These are phyloP conservation scores for Spathaspora gorwiae DNA, from an alignment of 805 yeast species.

Conservation along the genomic window DNA sequence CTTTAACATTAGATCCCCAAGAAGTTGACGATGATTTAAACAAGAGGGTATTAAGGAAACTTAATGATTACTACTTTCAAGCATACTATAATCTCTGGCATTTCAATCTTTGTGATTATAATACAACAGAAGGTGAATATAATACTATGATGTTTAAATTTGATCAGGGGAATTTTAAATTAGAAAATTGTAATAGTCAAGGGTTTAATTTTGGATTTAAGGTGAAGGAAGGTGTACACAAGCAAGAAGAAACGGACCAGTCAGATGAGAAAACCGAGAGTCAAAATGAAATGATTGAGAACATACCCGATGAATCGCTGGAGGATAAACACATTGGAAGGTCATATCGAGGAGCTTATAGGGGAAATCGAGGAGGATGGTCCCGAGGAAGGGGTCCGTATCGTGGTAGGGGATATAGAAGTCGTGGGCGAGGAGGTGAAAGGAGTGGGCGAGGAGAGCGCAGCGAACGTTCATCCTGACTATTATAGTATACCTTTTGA, in stretches of 20 bases:
- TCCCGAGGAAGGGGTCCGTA: constrained; percentile 9
- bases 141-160: constrained; percentile 45
- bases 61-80: constrained; percentile 57
- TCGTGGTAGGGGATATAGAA: constrained; percentile 14
- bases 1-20: constrained; percentile 25
- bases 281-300: not conserved
- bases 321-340: too few relatives aligned
- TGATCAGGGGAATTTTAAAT: constrained; percentile 45
- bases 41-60: constrained; percentile 40
- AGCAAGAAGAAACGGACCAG: too few relatives aligned
- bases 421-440: constrained; percentile 14
- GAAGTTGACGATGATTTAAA: constrained; percentile 18
- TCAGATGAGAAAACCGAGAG: too few relatives aligned
- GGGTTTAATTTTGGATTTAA: constrained; percentile 65
- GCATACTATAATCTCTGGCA: constrained; percentile 77
- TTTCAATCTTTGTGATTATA: constrained; percentile 61
- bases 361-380: constrained; percentile 7
- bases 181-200: constrained; percentile 45
- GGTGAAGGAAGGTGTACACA: not conserved
- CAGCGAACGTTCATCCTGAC: too few relatives aligned
- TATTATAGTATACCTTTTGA: too few relatives aligned
- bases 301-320: not conserved
- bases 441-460: constrained; percentile 2
- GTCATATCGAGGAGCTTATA: not conserved
- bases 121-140: constrained; percentile 13